Base-by-base conservation (phyloP, 176 grass and related monocot species). In the Cenchrus purpureus region DNA sequence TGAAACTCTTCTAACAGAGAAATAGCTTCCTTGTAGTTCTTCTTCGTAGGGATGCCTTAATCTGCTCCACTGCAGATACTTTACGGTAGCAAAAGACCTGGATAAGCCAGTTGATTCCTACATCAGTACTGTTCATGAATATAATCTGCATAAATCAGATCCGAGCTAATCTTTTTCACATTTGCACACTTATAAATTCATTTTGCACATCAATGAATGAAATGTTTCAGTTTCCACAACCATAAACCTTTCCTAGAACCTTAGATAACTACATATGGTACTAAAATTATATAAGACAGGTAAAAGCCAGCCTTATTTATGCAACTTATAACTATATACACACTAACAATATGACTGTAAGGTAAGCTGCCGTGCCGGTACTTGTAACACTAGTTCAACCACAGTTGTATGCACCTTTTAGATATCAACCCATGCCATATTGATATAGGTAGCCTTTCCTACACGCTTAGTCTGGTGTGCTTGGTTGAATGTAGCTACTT, bases 81-180 rank as follows among this genome's bases (percentile, higher is more conserved):
- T 95, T 95, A 74, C 61, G 85, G 64, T 88, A 98, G 82, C 93
- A 98, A 66, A 95, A 81, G 60, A 88, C 93, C 93, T 98, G 87
- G 59, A 51, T 51, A 82, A 73, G 15, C 14, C 68, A 81, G 86
- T 54, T 49, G 68, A 87, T 80, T 48, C 16, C 29, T 81, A 54
- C 11, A 25, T 87, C 45, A 86, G 71, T 28, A 62, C 10, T 76
- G 49, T 46, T 69, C 31, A 52, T 57, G 49, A 84, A 5, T 42
- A 85, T 28, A 52, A 65, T 79, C 52, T 80, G 10, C 12, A 19
- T 65, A 85, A 31, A 68, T 50, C 34, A 74, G 19, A 71, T 28
- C 2, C 10, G 69, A 48, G 19, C 43, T 46, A 73, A 57, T 53
- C 8, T 37, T 29, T 34, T 80, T 68, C 5, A 61, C n/a, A 80